Percentiles rank a stretch among this genome's conserved stretches.
phyloP scores from a whole-genome alignment of 176 grass and related monocot species.

The Otatea glauca region DNA sequence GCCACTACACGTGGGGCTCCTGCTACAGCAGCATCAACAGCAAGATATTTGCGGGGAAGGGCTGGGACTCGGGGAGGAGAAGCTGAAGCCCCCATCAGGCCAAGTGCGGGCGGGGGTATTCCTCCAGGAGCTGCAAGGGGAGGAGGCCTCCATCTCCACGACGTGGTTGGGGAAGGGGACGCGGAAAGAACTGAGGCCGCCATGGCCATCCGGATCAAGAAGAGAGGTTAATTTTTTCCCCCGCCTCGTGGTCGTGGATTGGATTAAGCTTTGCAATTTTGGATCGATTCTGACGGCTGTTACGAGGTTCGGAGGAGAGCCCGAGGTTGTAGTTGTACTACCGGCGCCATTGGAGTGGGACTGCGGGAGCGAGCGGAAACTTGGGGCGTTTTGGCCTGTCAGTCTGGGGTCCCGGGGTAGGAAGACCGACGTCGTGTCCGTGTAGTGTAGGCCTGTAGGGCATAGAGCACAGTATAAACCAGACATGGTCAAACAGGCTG shows the following conservation, averaged over 20 bases:
- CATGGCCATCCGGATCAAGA: constrained; percentile 26
- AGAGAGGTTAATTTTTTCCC: not conserved
- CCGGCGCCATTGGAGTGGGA: constrained; percentile 12
- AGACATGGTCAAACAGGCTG: no score
- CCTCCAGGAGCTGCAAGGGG: not conserved
- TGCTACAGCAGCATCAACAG: not conserved
- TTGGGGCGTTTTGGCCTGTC: no score
- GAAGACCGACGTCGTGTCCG: no score
- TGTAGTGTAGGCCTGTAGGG: no score
- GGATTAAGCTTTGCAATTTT: not conserved
- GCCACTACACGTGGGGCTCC: not conserved
- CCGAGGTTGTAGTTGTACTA: not conserved
- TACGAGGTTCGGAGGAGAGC: constrained; percentile 29
- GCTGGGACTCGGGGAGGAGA: not conserved
- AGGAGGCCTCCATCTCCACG: constrained; percentile 22
- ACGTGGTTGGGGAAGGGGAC: not conserved
- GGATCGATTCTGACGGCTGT: constrained; percentile 17
- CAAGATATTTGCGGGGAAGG: not conserved
- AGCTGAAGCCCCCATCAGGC: constrained; percentile 7
- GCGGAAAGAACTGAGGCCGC: constrained; percentile 23
- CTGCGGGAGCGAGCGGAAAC: no score
- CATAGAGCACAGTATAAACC: no score
- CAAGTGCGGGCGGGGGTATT: not conserved
- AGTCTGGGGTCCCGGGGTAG: no score
- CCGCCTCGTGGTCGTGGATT: not conserved